Evolutionary conservation across 345 rosid species (phyloP), one percentile per base, ranked within the genome.

Genomic region (Tarenaya hassleriana): DNA sequence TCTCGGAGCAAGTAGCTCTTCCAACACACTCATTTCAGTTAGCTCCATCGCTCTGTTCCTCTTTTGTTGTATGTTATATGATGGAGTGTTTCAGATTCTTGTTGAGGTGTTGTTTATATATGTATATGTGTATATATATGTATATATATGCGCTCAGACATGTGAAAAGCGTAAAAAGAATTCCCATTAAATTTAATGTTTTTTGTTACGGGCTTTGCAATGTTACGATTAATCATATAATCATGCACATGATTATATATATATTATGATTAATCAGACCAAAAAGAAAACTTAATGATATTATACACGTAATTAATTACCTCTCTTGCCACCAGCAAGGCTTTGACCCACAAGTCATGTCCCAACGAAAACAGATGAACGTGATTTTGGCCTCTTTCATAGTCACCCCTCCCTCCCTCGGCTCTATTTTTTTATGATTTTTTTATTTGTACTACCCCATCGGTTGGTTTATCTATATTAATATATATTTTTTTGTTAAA

Each of bases 1-100:
- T 62, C 79, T 72, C 53, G 86, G 79, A 72, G 66, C 73, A 51
- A 79, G 73, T 35, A 80, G 57, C 65, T 85, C 97, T 73, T 85
- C 97, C 48, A 74, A 70, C 77, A 81, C 72, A 57, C 79, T 84
- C 73, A 65, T 71, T 13, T 80, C 81, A 5, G 29, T 52, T 8
- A 84, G 79, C 77, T 88, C 97, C 97, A 83, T 77, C n/a, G 11
- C 52, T 47, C 59, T 49, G 40, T 41, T 61, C 59, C 24, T 56
- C 21, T 48, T 42, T 42, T 56, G 3, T 24, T 24, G 29, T 24
- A 2, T 47, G 32, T 37, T n/a, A n/a, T n/a, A n/a, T n/a, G n/a
- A n/a, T n/a, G n/a, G n/a, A n/a, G n/a, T n/a, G n/a, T n/a, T n/a
- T n/a, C n/a, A n/a, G n/a, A n/a, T n/a, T n/a, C n/a, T n/a, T n/a